Base-by-base conservation (phyloP, 371 early-diverging fungal species). In the Mortierella sp. region DNA sequence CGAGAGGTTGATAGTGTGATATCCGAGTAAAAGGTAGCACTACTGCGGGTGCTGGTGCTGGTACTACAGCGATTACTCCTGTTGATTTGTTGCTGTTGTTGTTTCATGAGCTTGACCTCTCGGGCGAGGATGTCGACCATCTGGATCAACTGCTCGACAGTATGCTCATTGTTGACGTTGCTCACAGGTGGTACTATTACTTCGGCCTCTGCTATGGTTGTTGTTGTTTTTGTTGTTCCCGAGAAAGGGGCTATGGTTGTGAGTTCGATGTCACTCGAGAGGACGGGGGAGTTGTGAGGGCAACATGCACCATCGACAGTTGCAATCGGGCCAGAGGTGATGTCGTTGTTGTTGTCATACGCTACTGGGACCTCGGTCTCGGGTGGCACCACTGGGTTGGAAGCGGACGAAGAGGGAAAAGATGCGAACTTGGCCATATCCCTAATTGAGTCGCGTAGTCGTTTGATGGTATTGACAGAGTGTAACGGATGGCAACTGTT, bases 81-180 rank as follows among this genome's bases (percentile, higher is more conserved):
- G 61, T 14, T 59, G 28, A 40, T 6, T n/a, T 14, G 31, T 34
- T 34, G 31, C 16, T 51, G 72, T 13, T 5, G 34, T 26, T 31
- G 71, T 26, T 59, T 34, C 73, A 75, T 71, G 31, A 55, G 37
- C 4, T 9, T 44, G 13, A 81, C 44, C 61, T 81, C 77, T 24
- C 64, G 81, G n/a, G 73, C 67, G 46, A 81, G 74, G 19, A 40
- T 51, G 6, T 77, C 77, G 53, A 81, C 77, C n/a, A 59, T 74
- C 16, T 71, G 61, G 26, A 81, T 34, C 21, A 81, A 48, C 4
- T 70, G 54, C 3, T 69, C 71, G 28, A 70, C 50, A 50, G 50
- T 50, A 1, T 14, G 50, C 16, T 50, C 43, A 24, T 46, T 77
- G 10, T 55, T 48, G 11, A 61, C 71, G 3, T 59, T 70, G 34